Conservation (phyloP, 805 yeast species). For the Saccharomyces kudriavzevii region DNA sequence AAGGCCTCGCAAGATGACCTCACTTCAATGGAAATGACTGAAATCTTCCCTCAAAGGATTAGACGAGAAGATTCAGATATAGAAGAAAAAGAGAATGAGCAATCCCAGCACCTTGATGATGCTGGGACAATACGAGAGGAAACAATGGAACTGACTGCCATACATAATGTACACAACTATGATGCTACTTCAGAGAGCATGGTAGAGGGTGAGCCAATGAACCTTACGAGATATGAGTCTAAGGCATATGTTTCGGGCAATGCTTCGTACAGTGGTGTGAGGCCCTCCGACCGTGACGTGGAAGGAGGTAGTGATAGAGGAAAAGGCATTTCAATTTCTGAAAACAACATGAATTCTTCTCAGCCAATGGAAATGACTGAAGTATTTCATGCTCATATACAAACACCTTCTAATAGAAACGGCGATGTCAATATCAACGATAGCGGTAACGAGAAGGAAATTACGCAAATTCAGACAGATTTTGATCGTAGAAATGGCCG, state of each 20-base stretch:
- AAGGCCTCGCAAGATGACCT: background rate
- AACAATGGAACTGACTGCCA: constrained; percentile 14
- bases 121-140: constrained; percentile 2
- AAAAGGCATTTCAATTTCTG: background rate
- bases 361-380: constrained; percentile 9
- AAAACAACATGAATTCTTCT: background rate
- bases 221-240: background rate
- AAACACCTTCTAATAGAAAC: background rate
- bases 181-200: background rate
- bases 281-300: background rate
- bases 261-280: background rate
- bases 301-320: background rate
- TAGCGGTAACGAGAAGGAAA: constrained; percentile 1
- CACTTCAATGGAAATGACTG: constrained; percentile 12
- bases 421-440: background rate
- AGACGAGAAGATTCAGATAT: background rate
- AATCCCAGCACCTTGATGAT: background rate
- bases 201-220: constrained; percentile 1
- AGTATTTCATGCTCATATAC: background rate
- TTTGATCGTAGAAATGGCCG: background rate
- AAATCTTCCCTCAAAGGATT: background rate
- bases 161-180: background rate
- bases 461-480: background rate
- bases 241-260: background rate
- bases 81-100: background rate